Evolutionary conservation across 495 filamentous ascomycete genomes (phyloP), one percentile per base, ranked within the genome.

Genomic region (Penicillium mononematosum): DNA sequence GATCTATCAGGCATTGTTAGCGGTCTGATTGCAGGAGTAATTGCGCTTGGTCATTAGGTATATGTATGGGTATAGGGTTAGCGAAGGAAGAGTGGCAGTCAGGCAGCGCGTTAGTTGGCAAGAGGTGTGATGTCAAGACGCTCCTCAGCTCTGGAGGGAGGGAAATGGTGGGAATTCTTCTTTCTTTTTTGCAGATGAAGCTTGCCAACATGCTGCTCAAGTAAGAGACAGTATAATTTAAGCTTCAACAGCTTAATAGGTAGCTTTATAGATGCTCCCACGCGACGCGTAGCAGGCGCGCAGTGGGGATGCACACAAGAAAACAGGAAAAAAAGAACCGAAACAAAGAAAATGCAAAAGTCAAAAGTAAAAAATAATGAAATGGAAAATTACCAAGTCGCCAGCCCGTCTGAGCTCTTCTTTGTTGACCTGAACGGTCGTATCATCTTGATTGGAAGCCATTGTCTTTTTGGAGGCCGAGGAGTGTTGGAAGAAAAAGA

Each of bases 331-430:
- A 45, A 16, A 34, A 47, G 25, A 20, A 39, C 31, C 46, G 50
- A 45, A 57, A 54, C 39, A 51, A 59, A 45, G 6, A 19, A 43
- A 50, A 39, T 39, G 10, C 38, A 53, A 54, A 20, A 20, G 29
- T 32, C n/a, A 34, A 43, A 47, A 45, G 39, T 14, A 29, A 43
- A 47, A 45, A 63, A 59, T 55, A 59, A 39, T 20, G 20, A 25
- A 25, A 25, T 8, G 27, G 3, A 16, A 39, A 49, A 85, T 79
- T 81, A 89, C 86, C 55, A 75, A 76, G 69, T 89, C 86, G 48
- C 86, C 78, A 45, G 85, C 84, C 56, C 78, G 75, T 20, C 82
- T 78, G 63, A 87, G 86, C 59, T 85, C 82, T 41, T 85, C 78
- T 39, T 86, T 65, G 60, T 83, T 82, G 63, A 88, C 70, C 42